Conservation (phyloP, 2,329 filamentous ascomycete species). For the Trichocomaceae sp. region DNA sequence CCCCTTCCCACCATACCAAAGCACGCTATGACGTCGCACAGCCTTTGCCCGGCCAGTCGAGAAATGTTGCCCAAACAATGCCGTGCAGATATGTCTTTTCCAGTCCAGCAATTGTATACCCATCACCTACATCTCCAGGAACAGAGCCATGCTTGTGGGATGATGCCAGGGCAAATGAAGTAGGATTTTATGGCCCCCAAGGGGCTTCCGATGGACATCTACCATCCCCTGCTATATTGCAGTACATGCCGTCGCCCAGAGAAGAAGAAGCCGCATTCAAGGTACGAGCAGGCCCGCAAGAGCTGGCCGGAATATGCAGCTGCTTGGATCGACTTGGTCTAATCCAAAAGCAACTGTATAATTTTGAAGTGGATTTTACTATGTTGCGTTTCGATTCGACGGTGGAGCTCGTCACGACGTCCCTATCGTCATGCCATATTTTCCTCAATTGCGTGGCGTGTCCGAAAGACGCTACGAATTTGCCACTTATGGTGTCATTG, state of each 20-base stretch:
- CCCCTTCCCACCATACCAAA: neutral
- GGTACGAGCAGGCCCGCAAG: constrained; percentile 5
- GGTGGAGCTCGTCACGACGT: constrained; percentile 26
- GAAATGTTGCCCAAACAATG: neutral
- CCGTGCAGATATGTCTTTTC: constrained; percentile 2
- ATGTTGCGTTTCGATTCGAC: constrained; percentile 28
- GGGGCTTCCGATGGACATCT: constrained; percentile 1
- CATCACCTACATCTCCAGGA: constrained; percentile 2
- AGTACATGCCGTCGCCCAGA: constrained; percentile 23
- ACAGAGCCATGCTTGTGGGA: constrained; percentile 2
- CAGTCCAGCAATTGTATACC: neutral
- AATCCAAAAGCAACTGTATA: constrained; percentile 27
- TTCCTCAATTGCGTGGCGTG: constrained; percentile 28
- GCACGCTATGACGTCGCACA: constrained; percentile 4
- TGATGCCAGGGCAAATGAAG: neutral
- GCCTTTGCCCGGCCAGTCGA: constrained; percentile 1
- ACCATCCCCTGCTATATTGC: constrained; percentile 21
- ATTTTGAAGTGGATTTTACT: constrained; percentile 18
- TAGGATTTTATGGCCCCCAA: neutral
- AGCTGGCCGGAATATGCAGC: constrained; percentile 17
- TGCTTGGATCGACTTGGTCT: constrained; percentile 26
- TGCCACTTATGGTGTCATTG: constrained; percentile 25
- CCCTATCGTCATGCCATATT: constrained; percentile 24
- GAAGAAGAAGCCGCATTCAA: constrained; percentile 20
- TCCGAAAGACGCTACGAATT: constrained; percentile 24